Conservation (phyloP, 305 asterid species). For the Fraxinus platypoda region DNA sequence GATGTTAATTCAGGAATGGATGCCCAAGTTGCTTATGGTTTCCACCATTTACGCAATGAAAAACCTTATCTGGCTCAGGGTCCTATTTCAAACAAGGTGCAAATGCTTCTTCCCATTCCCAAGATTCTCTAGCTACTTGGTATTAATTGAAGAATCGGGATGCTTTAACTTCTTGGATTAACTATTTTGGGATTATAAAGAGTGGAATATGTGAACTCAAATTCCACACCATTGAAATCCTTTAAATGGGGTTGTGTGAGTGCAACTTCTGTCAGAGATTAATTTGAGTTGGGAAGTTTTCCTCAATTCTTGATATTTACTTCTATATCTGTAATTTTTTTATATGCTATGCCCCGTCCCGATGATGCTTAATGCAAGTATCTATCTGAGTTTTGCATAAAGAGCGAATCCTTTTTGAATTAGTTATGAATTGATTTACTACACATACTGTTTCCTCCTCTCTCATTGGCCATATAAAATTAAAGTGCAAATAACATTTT, state of each 20-base stretch:
- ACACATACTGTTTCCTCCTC: not conserved
- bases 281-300: not conserved
- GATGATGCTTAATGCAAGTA: not conserved
- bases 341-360: not conserved
- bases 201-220: not conserved
- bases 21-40: conserved; percentile 96
- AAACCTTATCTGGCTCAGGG: conserved; percentile 96
- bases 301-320: not conserved
- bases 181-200: conserved; percentile 11
- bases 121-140: conserved; percentile 5
- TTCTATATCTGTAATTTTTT: not conserved
- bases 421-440: not conserved
- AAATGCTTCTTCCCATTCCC: conserved; percentile 16
- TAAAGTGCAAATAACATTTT: not conserved
- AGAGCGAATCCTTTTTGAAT: not conserved
- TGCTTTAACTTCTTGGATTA: not conserved
- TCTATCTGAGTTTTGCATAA: not conserved
- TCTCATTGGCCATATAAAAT: not conserved
- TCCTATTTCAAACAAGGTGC: conserved; percentile 91
- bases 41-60: conserved; percentile 94
- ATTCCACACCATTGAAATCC: not conserved
- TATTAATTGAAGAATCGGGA: not conserved
- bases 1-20: conserved; percentile 72
- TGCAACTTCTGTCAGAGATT: not conserved
- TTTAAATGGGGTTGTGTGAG: not conserved